Percentiles rank a stretch among this genome's conserved stretches.
phyloP scores from a whole-genome alignment of 2,329 filamentous ascomycete genomes.

The Ceratocystis ficicola region DNA sequence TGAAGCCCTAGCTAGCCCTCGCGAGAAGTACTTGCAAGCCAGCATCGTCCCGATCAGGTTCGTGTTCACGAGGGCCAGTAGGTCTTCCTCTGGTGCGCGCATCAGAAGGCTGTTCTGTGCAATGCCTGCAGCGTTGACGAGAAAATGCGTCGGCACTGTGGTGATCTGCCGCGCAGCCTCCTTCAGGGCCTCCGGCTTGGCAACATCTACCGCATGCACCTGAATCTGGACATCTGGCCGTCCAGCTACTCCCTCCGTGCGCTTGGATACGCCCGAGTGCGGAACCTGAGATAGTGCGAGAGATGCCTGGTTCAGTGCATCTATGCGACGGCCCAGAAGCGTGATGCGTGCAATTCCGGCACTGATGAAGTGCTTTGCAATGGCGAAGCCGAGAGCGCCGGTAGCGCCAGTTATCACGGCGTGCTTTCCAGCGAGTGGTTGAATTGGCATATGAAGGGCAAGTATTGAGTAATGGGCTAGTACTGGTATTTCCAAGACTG shows the following conservation, averaged over 20 bases:
- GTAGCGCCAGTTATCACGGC: slow-evolving; percentile 58
- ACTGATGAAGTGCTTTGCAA: slow-evolving; percentile 52
- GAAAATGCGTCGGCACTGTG: slow-evolving; percentile 37
- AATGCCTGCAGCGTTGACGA: slow-evolving; percentile 72
- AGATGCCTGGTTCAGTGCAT: slow-evolving; percentile 35
- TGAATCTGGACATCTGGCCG: slow-evolving; percentile 28
- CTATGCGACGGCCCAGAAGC: slow-evolving; percentile 46
- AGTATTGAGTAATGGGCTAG: background rate
- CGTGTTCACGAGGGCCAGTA: slow-evolving; percentile 50
- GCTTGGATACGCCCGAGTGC: slow-evolving; percentile 4
- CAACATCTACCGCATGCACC: slow-evolving; percentile 3
- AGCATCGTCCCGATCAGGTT: slow-evolving; percentile 59
- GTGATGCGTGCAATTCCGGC: slow-evolving; percentile 46
- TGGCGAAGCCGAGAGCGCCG: slow-evolving; percentile 56
- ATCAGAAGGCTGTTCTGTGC: slow-evolving; percentile 54
- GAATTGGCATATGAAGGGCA: background rate
- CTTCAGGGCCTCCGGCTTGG: background rate
- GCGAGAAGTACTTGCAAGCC: slow-evolving; percentile 41
- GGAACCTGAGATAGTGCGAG: slow-evolving; percentile 26
- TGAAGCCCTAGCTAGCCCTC: slow-evolving; percentile 17
- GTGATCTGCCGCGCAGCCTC: slow-evolving; percentile 5
- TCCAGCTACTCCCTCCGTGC: background rate
- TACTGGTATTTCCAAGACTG: too few species aligned
- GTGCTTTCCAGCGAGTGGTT: slow-evolving; percentile 36
- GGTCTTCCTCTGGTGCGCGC: slow-evolving; percentile 37